Base-by-base conservation (phyloP, 1,284 basidiomycete species). In the Naganishia cerealis region DNA sequence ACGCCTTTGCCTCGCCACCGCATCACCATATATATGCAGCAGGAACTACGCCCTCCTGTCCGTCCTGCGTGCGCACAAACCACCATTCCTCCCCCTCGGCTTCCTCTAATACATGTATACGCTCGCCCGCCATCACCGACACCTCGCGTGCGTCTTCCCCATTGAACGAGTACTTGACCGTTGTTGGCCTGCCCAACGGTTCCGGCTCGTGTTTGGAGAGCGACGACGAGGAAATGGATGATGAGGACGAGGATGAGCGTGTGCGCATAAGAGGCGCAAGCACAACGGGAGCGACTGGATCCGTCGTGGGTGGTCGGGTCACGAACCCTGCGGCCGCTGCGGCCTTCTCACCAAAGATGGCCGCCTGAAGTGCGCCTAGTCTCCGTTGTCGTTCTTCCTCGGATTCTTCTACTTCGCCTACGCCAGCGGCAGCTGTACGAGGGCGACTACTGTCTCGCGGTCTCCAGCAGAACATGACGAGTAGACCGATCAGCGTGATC, bases 1-100 rank as follows among this genome's bases (percentile, higher is more conserved):
- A 33, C 29, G 40, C 43, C 7, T 13, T 10, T 1, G 18, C 46
- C 46, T 21, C 46, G n/a, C 46, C 9, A 10, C 46, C n/a, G 15
- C 7, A 46, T 63, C 54, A 69, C 57, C 57, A 71, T n/a, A 71
- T 43, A 74, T 93, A 94, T 69, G 91, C 88, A 59, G 91, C 90
- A 7, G 92, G 92, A 62, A 94, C 90, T 29, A 94, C 90, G 38
- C 92, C 92, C 81, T 94, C 91, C 62, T 83, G 85, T 18, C 91
- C 90, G 61, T 88, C 88, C 65, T 85, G 85, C 26, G 94, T 90
- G 55, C 90, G 86, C 66, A 89, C 90, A 75, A 90, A 94, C 92
- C 92, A 94, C 92, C 92, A 94, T 65, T 92, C 92, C 71, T 67
- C 72, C 61, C 73, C 74, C 26, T 71, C 57, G 53, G 61, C 56